phyloP scores from a whole-genome alignment of 2,329 filamentous ascomycete genomes.

The Conoideocrella luteorostrata region DNA sequence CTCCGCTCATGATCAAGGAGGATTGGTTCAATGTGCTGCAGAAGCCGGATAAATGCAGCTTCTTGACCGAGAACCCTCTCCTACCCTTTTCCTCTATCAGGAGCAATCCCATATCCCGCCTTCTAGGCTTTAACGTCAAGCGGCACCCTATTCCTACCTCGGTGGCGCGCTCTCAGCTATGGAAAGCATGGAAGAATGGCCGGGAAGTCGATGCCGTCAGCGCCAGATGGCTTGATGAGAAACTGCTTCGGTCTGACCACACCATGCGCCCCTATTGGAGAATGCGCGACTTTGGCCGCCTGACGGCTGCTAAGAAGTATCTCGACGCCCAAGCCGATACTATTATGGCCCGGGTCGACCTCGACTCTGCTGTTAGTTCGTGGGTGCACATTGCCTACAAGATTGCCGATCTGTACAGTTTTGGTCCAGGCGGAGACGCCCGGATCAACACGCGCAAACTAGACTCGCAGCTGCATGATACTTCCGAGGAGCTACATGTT shows the following conservation, averaged over 20 bases:
- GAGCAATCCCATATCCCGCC: background rate
- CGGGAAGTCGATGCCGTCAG: background rate
- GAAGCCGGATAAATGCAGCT: background rate
- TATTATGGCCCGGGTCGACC: background rate
- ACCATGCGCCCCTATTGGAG: background rate
- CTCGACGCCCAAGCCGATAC: background rate
- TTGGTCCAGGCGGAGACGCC: background rate
- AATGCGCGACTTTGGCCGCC: background rate
- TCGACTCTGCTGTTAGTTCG: background rate
- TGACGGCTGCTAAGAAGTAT: background rate
- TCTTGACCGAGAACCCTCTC: background rate
- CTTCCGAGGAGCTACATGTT: background rate
- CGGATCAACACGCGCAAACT: background rate
- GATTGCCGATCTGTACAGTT: background rate
- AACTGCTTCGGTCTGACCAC: background rate
- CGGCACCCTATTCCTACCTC: background rate
- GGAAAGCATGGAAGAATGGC: background rate
- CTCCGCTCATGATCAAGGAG: background rate
- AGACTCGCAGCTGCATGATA: background rate
- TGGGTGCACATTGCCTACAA: slow-evolving; percentile 1
- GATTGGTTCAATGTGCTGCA: background rate
- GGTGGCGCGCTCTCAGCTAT: background rate
- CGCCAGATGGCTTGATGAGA: background rate
- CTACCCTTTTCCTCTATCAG: background rate
- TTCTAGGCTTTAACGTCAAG: background rate